Evolutionary conservation across 805 yeast species (phyloP).

Genomic region (Ogataea neopini): DNA sequence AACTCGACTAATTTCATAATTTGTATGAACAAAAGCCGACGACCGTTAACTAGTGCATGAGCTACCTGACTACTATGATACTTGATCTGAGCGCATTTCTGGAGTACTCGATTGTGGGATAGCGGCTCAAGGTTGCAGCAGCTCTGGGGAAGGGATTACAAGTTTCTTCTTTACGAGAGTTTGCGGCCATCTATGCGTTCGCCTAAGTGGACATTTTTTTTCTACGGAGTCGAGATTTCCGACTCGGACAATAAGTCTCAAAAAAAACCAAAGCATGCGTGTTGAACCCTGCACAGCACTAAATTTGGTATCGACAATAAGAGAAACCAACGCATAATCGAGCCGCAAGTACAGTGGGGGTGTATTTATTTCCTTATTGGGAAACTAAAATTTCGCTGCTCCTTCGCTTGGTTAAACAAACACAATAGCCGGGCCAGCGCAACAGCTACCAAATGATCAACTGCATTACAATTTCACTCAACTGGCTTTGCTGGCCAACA

Average conservation of each 20-base stretch:
- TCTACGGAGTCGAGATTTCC: slow-evolving; percentile 2
- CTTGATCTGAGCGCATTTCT: no score
- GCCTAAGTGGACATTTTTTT: not conserved
- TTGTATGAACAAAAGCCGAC: not conserved
- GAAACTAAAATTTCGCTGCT: not conserved
- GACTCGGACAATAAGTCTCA: slow-evolving; percentile 2
- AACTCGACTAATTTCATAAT: not conserved
- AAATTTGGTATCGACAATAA: not conserved
- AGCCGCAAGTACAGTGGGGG: slow-evolving; percentile 1
- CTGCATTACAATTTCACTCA: not conserved
- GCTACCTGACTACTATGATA: no score
- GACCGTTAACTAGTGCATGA: not conserved
- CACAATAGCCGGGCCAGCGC: not conserved
- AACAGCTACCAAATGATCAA: not conserved
- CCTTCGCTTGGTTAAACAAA: not conserved
- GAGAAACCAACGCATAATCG: not conserved
- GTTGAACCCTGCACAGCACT: slow-evolving; percentile 7
- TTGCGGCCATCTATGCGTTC: no score
- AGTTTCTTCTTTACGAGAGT: not conserved
- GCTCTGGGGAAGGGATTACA: not conserved
- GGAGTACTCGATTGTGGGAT: no score
- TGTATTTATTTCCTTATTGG: not conserved
- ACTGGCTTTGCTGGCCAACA: not conserved
- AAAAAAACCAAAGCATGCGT: not conserved
- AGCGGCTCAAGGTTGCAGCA: not conserved